Base-by-base conservation (phyloP, 1,284 basidiomycete genomes). In the Cryptococcus hybrid region DNA sequence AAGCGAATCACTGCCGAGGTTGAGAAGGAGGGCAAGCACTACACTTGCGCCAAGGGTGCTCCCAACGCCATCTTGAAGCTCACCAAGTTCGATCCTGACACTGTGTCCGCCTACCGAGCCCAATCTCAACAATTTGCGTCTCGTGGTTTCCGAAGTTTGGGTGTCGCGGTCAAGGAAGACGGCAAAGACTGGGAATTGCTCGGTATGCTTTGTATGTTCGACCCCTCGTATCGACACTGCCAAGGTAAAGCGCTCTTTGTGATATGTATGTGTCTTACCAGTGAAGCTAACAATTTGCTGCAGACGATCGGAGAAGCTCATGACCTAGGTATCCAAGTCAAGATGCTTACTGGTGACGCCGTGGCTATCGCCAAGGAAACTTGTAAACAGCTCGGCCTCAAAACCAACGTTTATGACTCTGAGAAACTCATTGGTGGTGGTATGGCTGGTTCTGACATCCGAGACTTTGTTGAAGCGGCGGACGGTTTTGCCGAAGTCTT, bases 311-410 rank as follows among this genome's bases (percentile, higher is more conserved):
- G 75, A 38, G 83, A 84, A 71, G 83, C 82, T 30, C 74, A 78
- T 60, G 75, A 80, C 11, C 79, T 84, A 44, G 83, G 83, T 61
- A 80, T 84, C 57, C 69, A 75, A 50, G 79, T 84, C 60, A 84
- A 84, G 79, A 84, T 84, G 83, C 78, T 84, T 54, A 84, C 83
- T 45, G 83, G 83, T 63, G 83, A 84, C 68, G 83, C 82, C 59
- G 82, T 83, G 15, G 82, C 82, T 45, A 84, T 84, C 58, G 83
- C 82, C 45, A 83, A 82, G 68, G 82, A 84, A 68, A 83, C 82
- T 38, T 82, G 82, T 71, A 81, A 81, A 61, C 79, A 80, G 69
- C 78, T 81, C 59, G 76, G 76, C 15, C 71, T 81, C 46, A 78
- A 78, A 18, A 83, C 82, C 62, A 82, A 83, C 68, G 81, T 84